Conservation (phyloP, 2,329 filamentous ascomycete genomes). For the Pseudogymnoascus sp. region DNA sequence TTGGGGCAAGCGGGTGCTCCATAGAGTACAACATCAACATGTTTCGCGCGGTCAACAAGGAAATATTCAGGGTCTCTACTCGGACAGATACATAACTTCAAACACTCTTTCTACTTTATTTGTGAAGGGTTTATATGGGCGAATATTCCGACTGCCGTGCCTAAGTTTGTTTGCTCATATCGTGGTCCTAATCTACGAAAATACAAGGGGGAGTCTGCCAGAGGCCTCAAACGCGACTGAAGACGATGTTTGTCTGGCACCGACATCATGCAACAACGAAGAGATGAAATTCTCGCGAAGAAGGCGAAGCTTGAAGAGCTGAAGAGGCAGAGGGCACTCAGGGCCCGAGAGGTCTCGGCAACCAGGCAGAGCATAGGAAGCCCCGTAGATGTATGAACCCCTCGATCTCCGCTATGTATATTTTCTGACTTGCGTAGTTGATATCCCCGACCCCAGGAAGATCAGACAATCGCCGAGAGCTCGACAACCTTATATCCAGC, state of each 20-base stretch:
- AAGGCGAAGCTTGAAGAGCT: conserved; percentile 95
- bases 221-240: conserved; percentile 5
- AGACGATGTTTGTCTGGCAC: conserved; percentile 6
- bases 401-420: not conserved
- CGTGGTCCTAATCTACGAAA: conserved; percentile 1
- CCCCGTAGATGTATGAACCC: conserved; percentile 57
- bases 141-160: not conserved
- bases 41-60: conserved; percentile 4
- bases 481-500: conserved; percentile 78
- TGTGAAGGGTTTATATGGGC: not conserved
- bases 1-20: conserved; percentile 8
- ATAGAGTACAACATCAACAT: not conserved
- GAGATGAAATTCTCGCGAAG: conserved; percentile 94
- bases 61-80: conserved; percentile 6
- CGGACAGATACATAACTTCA: not conserved
- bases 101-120: not conserved
- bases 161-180: not conserved
- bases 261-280: conserved; percentile 58
- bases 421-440: conserved; percentile 37
- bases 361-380: conserved; percentile 61
- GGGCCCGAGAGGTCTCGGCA: conserved; percentile 65
- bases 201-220: conserved; percentile 4
- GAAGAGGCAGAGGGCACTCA: conserved; percentile 80
- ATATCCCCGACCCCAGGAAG: conserved; percentile 62
- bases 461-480: conserved; percentile 60